Percentiles rank a stretch among this genome's conserved stretches.
phyloP scores from a whole-genome alignment of 2,329 filamentous ascomycete species.

The Ceratocystiopsis sp. region DNA sequence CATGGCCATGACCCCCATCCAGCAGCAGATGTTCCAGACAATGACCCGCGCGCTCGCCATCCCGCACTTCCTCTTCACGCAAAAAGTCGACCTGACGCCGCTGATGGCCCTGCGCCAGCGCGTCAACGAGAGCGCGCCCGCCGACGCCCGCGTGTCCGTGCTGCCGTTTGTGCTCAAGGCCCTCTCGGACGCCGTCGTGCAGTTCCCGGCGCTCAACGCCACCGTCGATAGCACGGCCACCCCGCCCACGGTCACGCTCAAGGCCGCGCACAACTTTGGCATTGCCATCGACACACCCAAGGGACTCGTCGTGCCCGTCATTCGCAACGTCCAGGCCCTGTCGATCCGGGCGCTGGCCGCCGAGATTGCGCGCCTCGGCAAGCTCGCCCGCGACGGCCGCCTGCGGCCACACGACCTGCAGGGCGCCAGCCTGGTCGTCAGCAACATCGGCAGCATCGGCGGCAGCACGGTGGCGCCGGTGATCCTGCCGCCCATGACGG shows the following conservation, averaged over 20 bases:
- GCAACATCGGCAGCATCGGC: neutral
- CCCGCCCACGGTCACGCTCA: neutral
- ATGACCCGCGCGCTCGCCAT: neutral
- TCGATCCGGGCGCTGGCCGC: neutral
- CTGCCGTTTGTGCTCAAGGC: neutral
- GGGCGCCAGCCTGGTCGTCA: neutral
- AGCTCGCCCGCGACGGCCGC: too few species aligned
- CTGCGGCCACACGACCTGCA: neutral
- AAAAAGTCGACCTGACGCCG: neutral
- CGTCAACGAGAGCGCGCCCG: neutral
- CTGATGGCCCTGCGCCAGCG: neutral
- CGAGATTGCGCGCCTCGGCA: neutral
- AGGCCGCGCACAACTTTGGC: neutral
- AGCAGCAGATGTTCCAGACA: neutral
- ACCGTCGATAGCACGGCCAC: neutral
- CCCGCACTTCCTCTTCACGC: neutral
- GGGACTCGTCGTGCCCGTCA: neutral
- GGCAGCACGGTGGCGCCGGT: constrained; percentile 15
- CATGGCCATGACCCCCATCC: neutral
- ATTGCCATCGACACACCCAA: neutral
- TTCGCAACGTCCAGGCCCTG: neutral
- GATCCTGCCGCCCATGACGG: constrained; percentile 19
- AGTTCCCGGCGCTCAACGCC: neutral
- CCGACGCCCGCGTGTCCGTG: neutral
- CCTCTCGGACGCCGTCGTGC: neutral